Base-by-base conservation (phyloP, 177 flowering plant genomes). In the Telopea speciosissima region DNA sequence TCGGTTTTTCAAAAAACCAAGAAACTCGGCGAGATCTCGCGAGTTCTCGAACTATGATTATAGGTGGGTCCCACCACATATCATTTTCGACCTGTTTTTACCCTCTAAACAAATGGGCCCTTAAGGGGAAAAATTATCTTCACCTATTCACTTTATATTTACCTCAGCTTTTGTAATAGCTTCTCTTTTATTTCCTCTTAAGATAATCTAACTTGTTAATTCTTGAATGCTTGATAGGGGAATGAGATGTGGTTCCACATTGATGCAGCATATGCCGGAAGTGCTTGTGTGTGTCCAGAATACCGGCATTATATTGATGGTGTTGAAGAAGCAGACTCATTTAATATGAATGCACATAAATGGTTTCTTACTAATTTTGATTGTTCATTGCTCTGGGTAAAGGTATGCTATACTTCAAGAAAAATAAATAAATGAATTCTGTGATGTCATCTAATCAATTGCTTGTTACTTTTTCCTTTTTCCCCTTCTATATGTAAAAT, bases 191-290 rank as follows among this genome's bases (percentile, higher is more conserved):
- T 36, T 36, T 36, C 40, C 40, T 63, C 61, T 67, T 24, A 62
- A 22, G 42, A 63, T 28, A 44, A 62, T 40, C 28, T 54, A 28
- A 65, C 54, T 60, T 10, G 21, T 73, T 61, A 24, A 26, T 73
- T 68, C 62, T 44, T 72, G 21, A 24, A 28, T 24, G 75, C 63
- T 74, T 64, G 56, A 71, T 74, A 95, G 97, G 83, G 64, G 14
- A 71, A 89, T 70, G 84, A 79, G 65, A 77, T 92, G 68, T 95
- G 99, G 99, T 85, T 91, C 74, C 97, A 91, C 76, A 80, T 95
- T 68, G 98, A 96, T 83, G 96, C 95, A 73, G 98, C 99, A 66
- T 96, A 96, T 83, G 99, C 98, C 76, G 99, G 99, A 77, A 91
- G 97, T 84, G 97, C 97, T 70, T 91, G 95, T 79, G 80, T 96